Evolutionary conservation across 2,329 filamentous ascomycete genomes (phyloP).

Genomic region (Diaporthe sp.): DNA sequence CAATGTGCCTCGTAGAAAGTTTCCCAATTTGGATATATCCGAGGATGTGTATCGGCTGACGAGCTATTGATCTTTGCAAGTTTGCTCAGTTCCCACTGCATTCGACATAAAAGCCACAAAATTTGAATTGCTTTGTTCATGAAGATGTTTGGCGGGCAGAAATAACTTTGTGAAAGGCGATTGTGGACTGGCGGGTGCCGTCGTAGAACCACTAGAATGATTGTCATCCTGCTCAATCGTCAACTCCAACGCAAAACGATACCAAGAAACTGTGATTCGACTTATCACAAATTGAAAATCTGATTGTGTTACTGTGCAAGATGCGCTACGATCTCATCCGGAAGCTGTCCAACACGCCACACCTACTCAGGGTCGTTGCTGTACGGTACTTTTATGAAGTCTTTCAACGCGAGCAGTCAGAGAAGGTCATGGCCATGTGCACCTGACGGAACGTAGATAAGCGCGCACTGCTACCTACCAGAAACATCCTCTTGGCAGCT

Average conservation of each 20-base stretch:
- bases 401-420: neutral
- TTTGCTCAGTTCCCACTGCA: neutral
- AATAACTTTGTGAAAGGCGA: neutral
- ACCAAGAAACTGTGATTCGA: neutral
- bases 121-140: neutral
- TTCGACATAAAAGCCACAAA: neutral
- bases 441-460: neutral
- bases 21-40: neutral
- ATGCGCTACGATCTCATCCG: neutral
- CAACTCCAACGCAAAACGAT: neutral
- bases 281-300: neutral
- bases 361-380: neutral
- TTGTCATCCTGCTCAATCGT: neutral
- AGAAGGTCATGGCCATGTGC: neutral
- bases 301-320: neutral
- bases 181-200: neutral
- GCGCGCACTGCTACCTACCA: neutral
- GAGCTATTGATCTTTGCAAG: neutral
- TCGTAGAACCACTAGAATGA: neutral
- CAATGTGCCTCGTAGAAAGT: neutral
- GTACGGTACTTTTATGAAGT: neutral
- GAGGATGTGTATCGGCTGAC: neutral
- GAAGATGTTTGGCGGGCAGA: neutral
- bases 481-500: neutral
- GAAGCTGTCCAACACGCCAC: neutral